phyloP scores from a whole-genome alignment of 805 yeast species.

The Candida ficus region DNA sequence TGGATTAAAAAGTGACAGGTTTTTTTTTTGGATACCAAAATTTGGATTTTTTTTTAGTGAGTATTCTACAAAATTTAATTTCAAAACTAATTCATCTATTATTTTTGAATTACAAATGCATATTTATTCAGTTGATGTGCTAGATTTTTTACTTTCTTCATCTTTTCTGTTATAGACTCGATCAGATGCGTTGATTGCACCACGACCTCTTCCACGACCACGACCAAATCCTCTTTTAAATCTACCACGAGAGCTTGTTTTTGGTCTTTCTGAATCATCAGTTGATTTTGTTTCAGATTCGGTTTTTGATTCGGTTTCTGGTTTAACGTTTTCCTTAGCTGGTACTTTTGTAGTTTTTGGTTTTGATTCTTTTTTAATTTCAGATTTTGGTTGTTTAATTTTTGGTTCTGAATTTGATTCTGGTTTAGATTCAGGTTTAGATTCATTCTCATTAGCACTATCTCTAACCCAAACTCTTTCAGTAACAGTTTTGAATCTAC shows the following conservation, averaged over 20 bases:
- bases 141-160: background rate
- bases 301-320: too few species aligned
- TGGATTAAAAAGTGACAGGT: too few species aligned
- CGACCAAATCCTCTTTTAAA: slow-evolving; percentile 1
- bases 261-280: background rate
- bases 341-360: background rate
- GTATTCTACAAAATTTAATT: too few species aligned
- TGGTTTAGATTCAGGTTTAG: background rate
- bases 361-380: too few species aligned
- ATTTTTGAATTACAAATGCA: too few species aligned
- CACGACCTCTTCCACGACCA: slow-evolving; percentile 10
- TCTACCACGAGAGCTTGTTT: slow-evolving; percentile 3
- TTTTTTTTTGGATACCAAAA: too few species aligned
- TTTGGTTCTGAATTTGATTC: background rate
- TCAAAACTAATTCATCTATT: too few species aligned
- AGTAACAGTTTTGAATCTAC: slow-evolving; percentile 1
- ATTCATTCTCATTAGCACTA: background rate
- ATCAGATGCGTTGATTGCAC: background rate
- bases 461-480: slow-evolving; percentile 7
- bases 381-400: background rate
- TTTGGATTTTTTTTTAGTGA: too few species aligned
- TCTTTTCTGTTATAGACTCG: slow-evolving; percentile 6
- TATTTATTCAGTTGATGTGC: too few species aligned
- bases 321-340: background rate
- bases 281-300: background rate